Percentiles rank a stretch among this genome's conserved stretches.
Conservation (phyloP, 2,329 filamentous ascomycete genomes). For the Hirsutella thompsonii region DNA sequence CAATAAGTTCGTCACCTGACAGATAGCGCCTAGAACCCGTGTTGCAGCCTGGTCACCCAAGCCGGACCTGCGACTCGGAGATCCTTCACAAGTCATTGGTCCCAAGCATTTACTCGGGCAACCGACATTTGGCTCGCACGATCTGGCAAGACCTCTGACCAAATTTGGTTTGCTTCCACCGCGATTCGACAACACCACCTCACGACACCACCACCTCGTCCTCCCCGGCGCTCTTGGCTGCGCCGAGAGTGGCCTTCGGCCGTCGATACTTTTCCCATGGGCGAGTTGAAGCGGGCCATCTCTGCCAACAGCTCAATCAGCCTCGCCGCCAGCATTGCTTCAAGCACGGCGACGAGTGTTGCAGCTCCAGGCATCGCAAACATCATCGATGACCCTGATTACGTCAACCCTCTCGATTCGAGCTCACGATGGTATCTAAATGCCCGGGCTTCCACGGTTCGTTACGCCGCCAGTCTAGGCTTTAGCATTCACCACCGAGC, state of each 20-base stretch:
- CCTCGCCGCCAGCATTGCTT: constrained; percentile 2
- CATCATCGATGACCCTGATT: constrained; percentile 20
- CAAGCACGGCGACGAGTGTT: constrained; percentile 10
- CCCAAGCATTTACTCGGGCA: too few species aligned
- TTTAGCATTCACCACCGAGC: constrained; percentile 29
- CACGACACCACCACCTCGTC: background rate
- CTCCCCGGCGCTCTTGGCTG: background rate
- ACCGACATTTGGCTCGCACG: too few species aligned
- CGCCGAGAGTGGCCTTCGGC: background rate
- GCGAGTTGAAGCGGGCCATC: constrained; percentile 5
- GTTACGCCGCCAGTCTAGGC: constrained; percentile 29
- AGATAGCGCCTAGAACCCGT: too few species aligned
- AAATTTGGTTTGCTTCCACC: background rate
- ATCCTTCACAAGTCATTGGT: too few species aligned
- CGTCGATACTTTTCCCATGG: constrained; percentile 2
- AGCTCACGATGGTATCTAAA: constrained; percentile 29
- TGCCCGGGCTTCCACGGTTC: constrained; percentile 28
- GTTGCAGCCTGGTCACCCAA: too few species aligned
- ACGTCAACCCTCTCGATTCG: constrained; percentile 29
- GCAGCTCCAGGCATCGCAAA: constrained; percentile 16
- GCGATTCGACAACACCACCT: too few species aligned
- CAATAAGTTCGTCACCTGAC: too few species aligned
- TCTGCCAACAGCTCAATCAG: constrained; percentile 1
- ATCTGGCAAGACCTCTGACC: background rate
- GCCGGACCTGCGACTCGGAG: too few species aligned